These are phyloP conservation scores for Notholithocarpus densiflorus DNA, from an alignment of 306 rosid genomes.

Conservation along the genomic window DNA sequence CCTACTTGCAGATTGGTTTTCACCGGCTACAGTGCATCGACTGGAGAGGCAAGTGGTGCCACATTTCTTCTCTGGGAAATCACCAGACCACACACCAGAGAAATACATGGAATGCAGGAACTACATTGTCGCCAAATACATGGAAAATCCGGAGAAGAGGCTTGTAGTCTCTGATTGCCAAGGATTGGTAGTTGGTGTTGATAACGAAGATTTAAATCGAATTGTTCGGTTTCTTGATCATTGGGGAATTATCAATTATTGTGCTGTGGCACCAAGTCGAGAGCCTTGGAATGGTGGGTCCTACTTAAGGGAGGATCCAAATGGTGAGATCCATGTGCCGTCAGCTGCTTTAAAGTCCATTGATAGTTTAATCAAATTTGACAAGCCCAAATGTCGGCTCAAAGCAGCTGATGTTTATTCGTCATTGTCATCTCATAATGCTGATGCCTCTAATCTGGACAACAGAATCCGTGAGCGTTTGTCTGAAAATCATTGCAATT, in stretches of 20 bases:
- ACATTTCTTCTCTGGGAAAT: slow-evolving; percentile 85
- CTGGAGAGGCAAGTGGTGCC: slow-evolving; percentile 99
- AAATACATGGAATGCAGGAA: slow-evolving; percentile 95
- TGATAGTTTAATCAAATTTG: slow-evolving; percentile 89
- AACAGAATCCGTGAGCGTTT: slow-evolving; percentile 78
- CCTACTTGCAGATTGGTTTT: slow-evolving; percentile 83
- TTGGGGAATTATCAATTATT: slow-evolving; percentile 95
- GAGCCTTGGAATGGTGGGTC: slow-evolving; percentile 49
- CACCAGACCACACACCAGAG: slow-evolving; percentile 65
- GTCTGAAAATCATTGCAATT: slow-evolving; percentile 84
- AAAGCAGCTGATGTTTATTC: slow-evolving; percentile 71
- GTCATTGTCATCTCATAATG: slow-evolving; percentile 36
- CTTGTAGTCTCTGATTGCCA: slow-evolving; percentile 60
- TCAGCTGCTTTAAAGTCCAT: slow-evolving; percentile 79
- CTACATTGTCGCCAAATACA: slow-evolving; percentile 74
- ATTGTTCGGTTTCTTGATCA: slow-evolving; percentile 90
- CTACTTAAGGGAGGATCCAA: slow-evolving; percentile 69
- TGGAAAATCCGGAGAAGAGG: slow-evolving; percentile 79
- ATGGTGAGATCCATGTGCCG: slow-evolving; percentile 87
- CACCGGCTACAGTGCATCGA: slow-evolving; percentile 83
- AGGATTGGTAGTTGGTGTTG: slow-evolving; percentile 51
- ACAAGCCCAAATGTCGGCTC: slow-evolving; percentile 80
- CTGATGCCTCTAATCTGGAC: slow-evolving; percentile 65
- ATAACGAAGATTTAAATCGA: slow-evolving; percentile 69
- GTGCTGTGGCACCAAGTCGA: slow-evolving; percentile 50